Evolutionary conservation across 495 filamentous ascomycete species (phyloP), one percentile per base, ranked within the genome.

Genomic region (Oidiodendron maius): DNA sequence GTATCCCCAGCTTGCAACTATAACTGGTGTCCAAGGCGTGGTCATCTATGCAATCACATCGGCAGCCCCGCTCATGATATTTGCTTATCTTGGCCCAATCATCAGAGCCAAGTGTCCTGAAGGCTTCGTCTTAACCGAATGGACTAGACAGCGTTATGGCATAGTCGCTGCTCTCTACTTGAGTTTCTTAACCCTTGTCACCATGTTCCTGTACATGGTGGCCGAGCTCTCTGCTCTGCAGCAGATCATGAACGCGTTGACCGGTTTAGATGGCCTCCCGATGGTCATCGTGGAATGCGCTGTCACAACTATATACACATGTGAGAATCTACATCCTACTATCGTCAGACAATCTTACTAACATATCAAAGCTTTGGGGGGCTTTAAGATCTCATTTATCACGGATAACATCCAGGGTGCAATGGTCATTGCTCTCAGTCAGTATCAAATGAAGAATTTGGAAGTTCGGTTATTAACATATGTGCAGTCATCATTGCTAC

Each of bases 191-290:
- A 84, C 81, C 49, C 76, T 87, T n/a, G 76, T 84, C 36, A 88
- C 86, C 2, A 71, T 89, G 48, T 89, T 89, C 56, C 59, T 89
- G 24, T 89, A 88, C 69, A 89, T 89, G 86, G 80, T 89, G 5
- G 80, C 85, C 9, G 85, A 89, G 62, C 70, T 89, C 36, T 86
- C 82, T 23, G 79, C 83, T 8, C 62, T 89, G 17, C 81, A 85
- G 42, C 85, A 88, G 59, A 86, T 89, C 41, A 68, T 89, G 54
- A 78, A 63, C 42, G 69, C 76, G n/a, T 61, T 89, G 55, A 87
- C 86, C 2, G 85, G 85, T 11, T 66, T 89, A 46, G 67, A 89
- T 50, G 80, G 81, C 3, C 68, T 89, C n/a, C 82, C 85, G 9
- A 76, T 82, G 16, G 69, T 89, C 40, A 85, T 89, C 56, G 82